Conservation (phyloP, 257 asterid species). For the Penstemon eatonii region DNA sequence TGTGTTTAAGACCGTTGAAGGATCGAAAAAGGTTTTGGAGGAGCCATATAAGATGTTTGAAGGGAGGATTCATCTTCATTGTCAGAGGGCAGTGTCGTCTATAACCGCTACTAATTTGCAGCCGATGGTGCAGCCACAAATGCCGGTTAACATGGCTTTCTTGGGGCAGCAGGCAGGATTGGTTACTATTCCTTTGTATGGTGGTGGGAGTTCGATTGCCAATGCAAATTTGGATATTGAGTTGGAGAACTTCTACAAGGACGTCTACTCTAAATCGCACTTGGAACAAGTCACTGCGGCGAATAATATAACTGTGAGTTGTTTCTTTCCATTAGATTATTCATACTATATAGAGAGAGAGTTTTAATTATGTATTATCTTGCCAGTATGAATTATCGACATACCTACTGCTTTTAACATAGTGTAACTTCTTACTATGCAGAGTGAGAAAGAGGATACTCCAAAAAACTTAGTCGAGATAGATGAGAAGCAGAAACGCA, state of each 20-base stretch:
- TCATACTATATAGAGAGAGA: too few relatives aligned
- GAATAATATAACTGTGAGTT: too few relatives aligned
- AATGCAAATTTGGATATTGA: conserved; percentile 38
- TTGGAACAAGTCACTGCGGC: too few relatives aligned
- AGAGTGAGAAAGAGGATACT: conserved; percentile 73
- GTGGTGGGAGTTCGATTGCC: conserved; percentile 40
- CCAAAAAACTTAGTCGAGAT: conserved; percentile 53
- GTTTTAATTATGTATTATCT: too few relatives aligned
- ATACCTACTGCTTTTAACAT: too few relatives aligned
- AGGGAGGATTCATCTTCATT: conserved; percentile 59
- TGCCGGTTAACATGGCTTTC: conserved; percentile 55
- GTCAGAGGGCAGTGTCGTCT: conserved; percentile 65
- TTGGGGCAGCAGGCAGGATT: conserved; percentile 56
- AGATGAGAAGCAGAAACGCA: conserved; percentile 54
- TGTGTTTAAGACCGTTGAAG: conserved; percentile 65
- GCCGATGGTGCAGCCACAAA: conserved; percentile 52
- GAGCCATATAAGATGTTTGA: conserved; percentile 74
- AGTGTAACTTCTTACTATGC: conserved; percentile 21
- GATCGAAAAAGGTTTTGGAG: conserved; percentile 68
- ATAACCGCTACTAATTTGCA: conserved; percentile 62
- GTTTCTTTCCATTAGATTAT: too few relatives aligned
- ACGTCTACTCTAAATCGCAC: too few relatives aligned
- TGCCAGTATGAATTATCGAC: too few relatives aligned
- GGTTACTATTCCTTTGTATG: conserved; percentile 44
- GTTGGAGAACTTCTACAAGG: too few relatives aligned